These are phyloP conservation scores for Fusarium setosum DNA, from an alignment of 2,329 filamentous ascomycete species.

Conservation along the genomic window DNA sequence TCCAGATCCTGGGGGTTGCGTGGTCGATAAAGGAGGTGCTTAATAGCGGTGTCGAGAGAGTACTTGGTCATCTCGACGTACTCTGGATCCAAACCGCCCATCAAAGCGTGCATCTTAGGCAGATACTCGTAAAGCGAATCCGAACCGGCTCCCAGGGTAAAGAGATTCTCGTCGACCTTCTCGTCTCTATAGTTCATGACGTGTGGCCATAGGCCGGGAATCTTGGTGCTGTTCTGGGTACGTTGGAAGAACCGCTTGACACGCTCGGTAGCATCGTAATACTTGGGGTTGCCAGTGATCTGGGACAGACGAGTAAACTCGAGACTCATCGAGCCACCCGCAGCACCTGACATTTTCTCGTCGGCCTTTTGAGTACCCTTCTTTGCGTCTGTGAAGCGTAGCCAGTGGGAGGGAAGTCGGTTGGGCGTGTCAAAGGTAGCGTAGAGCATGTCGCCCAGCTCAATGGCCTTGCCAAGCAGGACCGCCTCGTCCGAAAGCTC, in stretches of 20 bases:
- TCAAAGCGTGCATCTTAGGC: conserved; percentile 68
- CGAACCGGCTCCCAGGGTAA: conserved; percentile 58
- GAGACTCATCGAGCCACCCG: conserved; percentile 74
- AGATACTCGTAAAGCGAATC: conserved; percentile 70
- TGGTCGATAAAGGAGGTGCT: conserved; percentile 75
- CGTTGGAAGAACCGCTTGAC: conserved; percentile 75
- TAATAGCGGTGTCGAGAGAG: conserved; percentile 70
- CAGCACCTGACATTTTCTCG: conserved; percentile 54
- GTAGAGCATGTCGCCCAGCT: conserved; percentile 66
- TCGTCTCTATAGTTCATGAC: conserved; percentile 70
- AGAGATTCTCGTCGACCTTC: conserved; percentile 53
- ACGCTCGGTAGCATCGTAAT: conserved; percentile 81
- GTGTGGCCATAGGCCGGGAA: conserved; percentile 81
- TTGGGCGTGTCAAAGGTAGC: conserved; percentile 66
- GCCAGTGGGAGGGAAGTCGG: conserved; percentile 60
- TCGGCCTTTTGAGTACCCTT: conserved; percentile 51
- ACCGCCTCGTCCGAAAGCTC: conserved; percentile 60
- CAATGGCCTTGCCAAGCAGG: conserved; percentile 62
- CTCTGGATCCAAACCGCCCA: conserved; percentile 72
- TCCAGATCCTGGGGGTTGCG: conserved; percentile 69
- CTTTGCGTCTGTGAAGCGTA: conserved; percentile 56
- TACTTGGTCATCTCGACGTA: conserved; percentile 74
- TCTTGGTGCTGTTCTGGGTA: conserved; percentile 72
- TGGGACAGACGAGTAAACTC: conserved; percentile 83
- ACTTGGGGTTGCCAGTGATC: conserved; percentile 77